A percentile compares a stretch with the other conserved stretches of the same genome.
Conservation (phyloP, 768 basidiomycete genomes). For the Hebeloma cylindrosporum region DNA sequence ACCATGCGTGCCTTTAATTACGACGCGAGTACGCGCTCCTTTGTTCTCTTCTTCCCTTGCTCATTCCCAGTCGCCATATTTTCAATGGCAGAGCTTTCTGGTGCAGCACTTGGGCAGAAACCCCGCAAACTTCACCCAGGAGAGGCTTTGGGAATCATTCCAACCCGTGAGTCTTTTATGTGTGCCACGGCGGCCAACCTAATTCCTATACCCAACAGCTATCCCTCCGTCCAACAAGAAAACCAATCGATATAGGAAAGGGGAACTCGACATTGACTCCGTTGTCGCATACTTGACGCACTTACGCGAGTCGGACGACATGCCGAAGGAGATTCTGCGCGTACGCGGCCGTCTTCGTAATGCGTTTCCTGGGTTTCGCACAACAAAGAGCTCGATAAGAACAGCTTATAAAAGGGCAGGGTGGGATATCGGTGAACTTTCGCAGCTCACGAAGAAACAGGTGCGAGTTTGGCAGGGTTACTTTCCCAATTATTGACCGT, state of each 20-base stretch:
- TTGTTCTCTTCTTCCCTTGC: too few relatives aligned
- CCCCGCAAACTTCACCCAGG: slow-evolving; percentile 2
- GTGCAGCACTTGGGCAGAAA: background rate
- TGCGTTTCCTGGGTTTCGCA: slow-evolving; percentile 9
- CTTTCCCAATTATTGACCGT: too few relatives aligned
- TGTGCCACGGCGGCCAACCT: background rate
- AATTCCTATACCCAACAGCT: background rate
- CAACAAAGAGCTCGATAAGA: slow-evolving; percentile 6
- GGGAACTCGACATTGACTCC: slow-evolving; percentile 11
- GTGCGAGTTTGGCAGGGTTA: slow-evolving; percentile 1
- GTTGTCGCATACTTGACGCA: slow-evolving; percentile 10
- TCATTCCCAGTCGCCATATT: too few relatives aligned
- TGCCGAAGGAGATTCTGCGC: slow-evolving; percentile 8
- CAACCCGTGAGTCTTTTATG: background rate
- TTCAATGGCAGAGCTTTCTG: background rate
- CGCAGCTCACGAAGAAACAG: slow-evolving; percentile 6
- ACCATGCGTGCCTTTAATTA: too few relatives aligned
- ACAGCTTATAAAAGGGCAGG: slow-evolving; percentile 7
- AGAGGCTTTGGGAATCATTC: slow-evolving; percentile 8
- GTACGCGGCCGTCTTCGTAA: slow-evolving; percentile 11
- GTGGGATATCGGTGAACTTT: slow-evolving; percentile 10
- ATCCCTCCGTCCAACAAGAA: slow-evolving; percentile 2
- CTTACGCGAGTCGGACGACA: background rate
- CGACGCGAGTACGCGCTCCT: too few relatives aligned
- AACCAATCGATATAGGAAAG: slow-evolving; percentile 5